Evolutionary conservation across 768 basidiomycete genomes (phyloP), one percentile per base, ranked within the genome.

Genomic region (Pholiota molesta): DNA sequence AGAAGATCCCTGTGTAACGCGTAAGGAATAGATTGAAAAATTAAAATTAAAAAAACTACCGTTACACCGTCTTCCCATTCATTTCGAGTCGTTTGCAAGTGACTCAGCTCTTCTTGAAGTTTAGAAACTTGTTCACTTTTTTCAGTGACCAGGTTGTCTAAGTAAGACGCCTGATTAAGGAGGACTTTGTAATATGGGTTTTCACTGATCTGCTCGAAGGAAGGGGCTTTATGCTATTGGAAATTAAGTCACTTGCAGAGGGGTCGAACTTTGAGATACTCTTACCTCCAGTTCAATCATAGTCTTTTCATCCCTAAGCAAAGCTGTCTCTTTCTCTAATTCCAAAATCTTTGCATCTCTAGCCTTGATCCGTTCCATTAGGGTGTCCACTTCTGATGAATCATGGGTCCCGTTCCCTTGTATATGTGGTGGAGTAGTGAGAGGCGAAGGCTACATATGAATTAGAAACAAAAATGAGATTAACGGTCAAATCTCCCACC

Each of bases 401-500:
- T 78, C 78, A 57, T 77, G 72, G 26, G 76, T 70, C 28, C 78
- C 80, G 63, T 83, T 83, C 17, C 66, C 37, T 56, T 73, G 76
- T 33, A 70, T 68, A 53, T 73, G 69, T 35, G 75, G 66, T 28
- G 64, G 65, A n/a, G 72, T 59, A 40, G 71, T 62, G 19, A 67
- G 65, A 19, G 73, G 66, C 29, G 74, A 69, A 17, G 72, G 81
- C 87, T 90, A 70, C 31, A 67, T 54, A 59, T 31, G 66, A 16
- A 79, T 89, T 73, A 86, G 84, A 72, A 66, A 65, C 51, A 67
- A 69, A 54, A 70, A 70, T 62, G 77, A 81, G 67, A 78, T 75
- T 67, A 76, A 78, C 71, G 74, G 73, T 74, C 74, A 77, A 77
- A 76, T 79, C 80, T 84, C 86, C 85, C 86, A 87, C 86, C 84